Percentiles rank a stretch among this genome's conserved stretches.
These are phyloP conservation scores for Lentinus brumalis DNA, from an alignment of 768 basidiomycete species.

Conservation along the genomic window DNA sequence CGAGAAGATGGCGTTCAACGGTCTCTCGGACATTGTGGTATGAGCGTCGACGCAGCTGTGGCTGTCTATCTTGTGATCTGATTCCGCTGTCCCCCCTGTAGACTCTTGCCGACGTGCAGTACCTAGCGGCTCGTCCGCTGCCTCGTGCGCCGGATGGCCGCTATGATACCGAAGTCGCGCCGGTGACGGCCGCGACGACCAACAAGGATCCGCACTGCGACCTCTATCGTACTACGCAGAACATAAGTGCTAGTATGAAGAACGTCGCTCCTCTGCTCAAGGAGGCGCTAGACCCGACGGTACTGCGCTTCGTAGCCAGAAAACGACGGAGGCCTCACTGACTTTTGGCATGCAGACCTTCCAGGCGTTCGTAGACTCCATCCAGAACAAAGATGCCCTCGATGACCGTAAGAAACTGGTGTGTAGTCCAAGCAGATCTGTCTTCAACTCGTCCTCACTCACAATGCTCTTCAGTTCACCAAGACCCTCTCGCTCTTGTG, in stretches of 20 bases:
- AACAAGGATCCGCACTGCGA: conserved; percentile 37
- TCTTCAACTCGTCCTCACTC: conserved; percentile 1
- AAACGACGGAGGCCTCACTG: not conserved
- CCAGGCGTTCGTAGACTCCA: conserved; percentile 49
- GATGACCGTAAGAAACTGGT: conserved; percentile 82
- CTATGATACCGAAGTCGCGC: conserved; percentile 44
- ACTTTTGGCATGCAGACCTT: conserved; percentile 29
- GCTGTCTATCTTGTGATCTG: not conserved
- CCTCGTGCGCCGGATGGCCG: conserved; percentile 47
- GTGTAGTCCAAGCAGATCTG: conserved; percentile 29
- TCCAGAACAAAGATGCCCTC: conserved; percentile 59
- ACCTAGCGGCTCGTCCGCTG: conserved; percentile 39
- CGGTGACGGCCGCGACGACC: conserved; percentile 20
- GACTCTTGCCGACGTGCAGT: conserved; percentile 34
- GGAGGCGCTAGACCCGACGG: conserved; percentile 14
- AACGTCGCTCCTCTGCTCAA: conserved; percentile 17
- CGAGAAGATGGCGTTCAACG: conserved; percentile 6
- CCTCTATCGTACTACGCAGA: conserved; percentile 34
- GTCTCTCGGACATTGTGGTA: conserved; percentile 14
- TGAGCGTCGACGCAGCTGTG: not conserved
- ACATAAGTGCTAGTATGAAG: conserved; percentile 14
- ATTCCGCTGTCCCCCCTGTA: not conserved
- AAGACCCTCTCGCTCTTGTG: conserved; percentile 66
- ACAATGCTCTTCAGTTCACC: conserved; percentile 55
- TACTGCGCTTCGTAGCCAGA: not conserved